Evolutionary conservation across 2,329 filamentous ascomycete genomes (phyloP).

Genomic region (Colletotrichum siamense): DNA sequence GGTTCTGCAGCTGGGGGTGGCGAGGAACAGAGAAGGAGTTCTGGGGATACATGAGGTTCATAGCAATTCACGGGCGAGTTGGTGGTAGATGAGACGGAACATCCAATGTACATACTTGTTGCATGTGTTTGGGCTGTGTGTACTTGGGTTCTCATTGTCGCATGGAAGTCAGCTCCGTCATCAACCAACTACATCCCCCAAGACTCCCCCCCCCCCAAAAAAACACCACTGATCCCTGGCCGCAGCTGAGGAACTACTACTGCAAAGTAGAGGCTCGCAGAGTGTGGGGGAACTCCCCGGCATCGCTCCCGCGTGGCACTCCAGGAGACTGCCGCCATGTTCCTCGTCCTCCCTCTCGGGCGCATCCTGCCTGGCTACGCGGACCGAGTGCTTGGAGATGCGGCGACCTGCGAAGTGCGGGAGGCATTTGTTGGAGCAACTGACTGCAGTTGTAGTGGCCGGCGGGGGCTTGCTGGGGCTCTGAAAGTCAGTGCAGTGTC

Average conservation of each 20-base stretch:
- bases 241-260: not conserved
- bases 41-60: not conserved
- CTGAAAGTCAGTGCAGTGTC: not conserved
- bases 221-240: not conserved
- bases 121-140: not conserved
- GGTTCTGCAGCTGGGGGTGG: not conserved
- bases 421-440: not conserved
- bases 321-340: conserved; percentile 5
- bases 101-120: not conserved
- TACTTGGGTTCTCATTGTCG: not conserved
- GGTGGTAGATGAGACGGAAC: not conserved
- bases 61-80: not conserved
- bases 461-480: not conserved
- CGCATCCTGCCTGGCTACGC: not conserved
- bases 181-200: not conserved
- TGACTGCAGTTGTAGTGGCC: not conserved
- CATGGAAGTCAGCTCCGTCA: not conserved
- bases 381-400: not conserved
- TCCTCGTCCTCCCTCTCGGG: not conserved
- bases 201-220: not conserved
- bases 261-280: not conserved
- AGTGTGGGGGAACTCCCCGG: conserved; percentile 18
- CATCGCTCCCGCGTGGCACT: conserved; percentile 10
- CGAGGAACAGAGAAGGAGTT: not conserved
- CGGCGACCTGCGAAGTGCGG: conserved; percentile 11